A percentile compares a stretch with the other conserved stretches of the same genome.
phyloP scores from a whole-genome alignment of 2,329 filamentous ascomycete species.

The Zymoseptoria pseudotritici region DNA sequence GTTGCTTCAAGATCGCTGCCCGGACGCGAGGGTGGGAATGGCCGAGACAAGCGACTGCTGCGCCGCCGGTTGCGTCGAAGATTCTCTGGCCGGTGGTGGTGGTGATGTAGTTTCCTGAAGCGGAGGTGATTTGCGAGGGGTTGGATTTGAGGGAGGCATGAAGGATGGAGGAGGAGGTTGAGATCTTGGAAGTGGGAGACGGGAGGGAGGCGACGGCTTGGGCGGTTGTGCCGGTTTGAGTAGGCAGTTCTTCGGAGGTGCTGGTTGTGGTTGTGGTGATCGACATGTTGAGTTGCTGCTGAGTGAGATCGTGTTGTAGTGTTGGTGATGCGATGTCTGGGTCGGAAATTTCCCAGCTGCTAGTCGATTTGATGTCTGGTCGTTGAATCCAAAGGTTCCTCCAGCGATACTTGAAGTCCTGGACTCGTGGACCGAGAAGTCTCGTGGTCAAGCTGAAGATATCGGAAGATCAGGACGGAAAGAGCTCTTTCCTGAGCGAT shows the following conservation, averaged over 20 bases:
- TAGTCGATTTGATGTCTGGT: too few relatives aligned
- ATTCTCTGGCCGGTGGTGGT: constrained; percentile 49
- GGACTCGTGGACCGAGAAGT: too few relatives aligned
- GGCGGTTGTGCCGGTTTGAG: constrained; percentile 8
- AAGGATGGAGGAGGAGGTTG: constrained; percentile 32
- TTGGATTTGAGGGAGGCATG: constrained; percentile 41
- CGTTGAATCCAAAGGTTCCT: too few relatives aligned
- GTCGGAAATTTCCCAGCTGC: too few relatives aligned
- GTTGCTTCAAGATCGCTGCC: constrained; percentile 51
- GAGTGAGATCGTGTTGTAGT: too few relatives aligned
- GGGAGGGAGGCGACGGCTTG: constrained; percentile 1
- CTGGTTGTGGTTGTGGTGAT: not conserved
- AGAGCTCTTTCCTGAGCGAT: too few relatives aligned
- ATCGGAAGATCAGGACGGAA: too few relatives aligned
- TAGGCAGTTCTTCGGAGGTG: not conserved
- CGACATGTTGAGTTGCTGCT: not conserved
- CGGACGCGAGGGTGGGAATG: constrained; percentile 45
- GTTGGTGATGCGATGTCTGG: too few relatives aligned
- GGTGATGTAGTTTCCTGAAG: constrained; percentile 43
- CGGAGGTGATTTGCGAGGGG: constrained; percentile 41
- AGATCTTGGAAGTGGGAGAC: not conserved
- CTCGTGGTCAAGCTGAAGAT: too few relatives aligned
- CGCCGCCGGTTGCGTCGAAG: constrained; percentile 64
- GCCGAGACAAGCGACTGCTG: constrained; percentile 63
- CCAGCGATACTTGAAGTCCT: too few relatives aligned